Evolutionary conservation across 1,139 yeast species (phyloP), one percentile per base, ranked within the genome.

Genomic region (Blastobotrys elegans): DNA sequence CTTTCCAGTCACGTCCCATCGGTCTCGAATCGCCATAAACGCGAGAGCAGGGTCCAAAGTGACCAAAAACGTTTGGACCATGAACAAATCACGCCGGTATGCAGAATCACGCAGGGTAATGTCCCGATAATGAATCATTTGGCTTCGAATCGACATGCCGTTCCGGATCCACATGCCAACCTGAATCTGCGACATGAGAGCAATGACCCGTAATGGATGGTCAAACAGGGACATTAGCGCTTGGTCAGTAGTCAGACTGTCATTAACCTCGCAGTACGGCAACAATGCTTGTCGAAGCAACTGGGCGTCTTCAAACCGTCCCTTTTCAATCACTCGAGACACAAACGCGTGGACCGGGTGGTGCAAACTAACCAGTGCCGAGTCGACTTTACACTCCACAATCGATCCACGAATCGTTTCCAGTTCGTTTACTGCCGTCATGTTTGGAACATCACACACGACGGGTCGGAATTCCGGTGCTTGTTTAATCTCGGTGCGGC

Each of bases 151-250:
- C 39, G 92, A 83, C 52, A 79, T 76, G 0, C 90, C 90, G 62
- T 92, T 92, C 62, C 97, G 76, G 2, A 92, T 87, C 97, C 97
- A 92, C 52, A 84, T 77, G 0, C 96, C 95, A 1, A 79, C 74
- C 40, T 80, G 78, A 14, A 89, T 80, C 62, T 92, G 97, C 0
- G 90, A 73, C 6, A 83, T 72, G 18, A 86, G 67, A 0, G 85
- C 95, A 29, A 87, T 64, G 0, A 92, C 84, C 50, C 95, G 73
- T 20, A 92, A 66, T 0, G 97, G 84, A 54, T 84, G 84, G 52
- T 88, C 96, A 55, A 82, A 79, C 5, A 82, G 62, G 3, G 73
- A 65, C 21, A 64, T 24, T 26, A 56, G 47, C 18, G 53, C 44
- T 18, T 54, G 56, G 14, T 55, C 46, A 24, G 40, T 37, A 16